These are phyloP conservation scores for Coelastrella sp. DNA, from an alignment of 139 green algal species.

Conservation along the genomic window DNA sequence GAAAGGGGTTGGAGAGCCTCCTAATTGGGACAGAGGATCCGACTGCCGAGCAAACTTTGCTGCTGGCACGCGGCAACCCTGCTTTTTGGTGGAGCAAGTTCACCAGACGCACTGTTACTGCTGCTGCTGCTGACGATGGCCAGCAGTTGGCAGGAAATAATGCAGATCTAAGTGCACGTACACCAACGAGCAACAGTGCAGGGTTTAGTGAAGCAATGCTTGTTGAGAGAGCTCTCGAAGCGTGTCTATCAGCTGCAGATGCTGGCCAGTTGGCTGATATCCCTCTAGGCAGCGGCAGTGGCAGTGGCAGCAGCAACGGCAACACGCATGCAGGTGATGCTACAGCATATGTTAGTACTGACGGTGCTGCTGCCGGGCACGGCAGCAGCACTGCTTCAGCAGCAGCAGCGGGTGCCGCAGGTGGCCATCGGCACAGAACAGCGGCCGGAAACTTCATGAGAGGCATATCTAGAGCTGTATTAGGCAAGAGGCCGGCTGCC, in stretches of 20 bases:
- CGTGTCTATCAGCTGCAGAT: slow-evolving; percentile 23
- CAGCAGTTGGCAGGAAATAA: not conserved
- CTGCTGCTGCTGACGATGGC: not conserved
- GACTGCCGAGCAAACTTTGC: too few species aligned
- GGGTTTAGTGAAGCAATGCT: slow-evolving; percentile 3
- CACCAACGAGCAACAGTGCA: not conserved
- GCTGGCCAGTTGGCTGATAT: not conserved
- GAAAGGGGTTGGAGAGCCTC: not conserved
- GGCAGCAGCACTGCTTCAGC: not conserved
- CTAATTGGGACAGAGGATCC: too few species aligned
- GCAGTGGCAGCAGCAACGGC: not conserved
- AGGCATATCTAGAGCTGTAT: not conserved
- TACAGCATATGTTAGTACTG: not conserved
- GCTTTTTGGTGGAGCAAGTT: too few species aligned
- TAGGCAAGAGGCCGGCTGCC: slow-evolving; percentile 36
- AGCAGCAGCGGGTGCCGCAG: not conserved
- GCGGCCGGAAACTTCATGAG: slow-evolving; percentile 1
- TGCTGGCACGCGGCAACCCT: too few species aligned
- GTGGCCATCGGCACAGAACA: not conserved
- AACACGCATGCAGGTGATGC: not conserved
- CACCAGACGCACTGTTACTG: not conserved
- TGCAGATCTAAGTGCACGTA: not conserved
- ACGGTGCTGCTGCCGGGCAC: not conserved
- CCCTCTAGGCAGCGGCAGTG: too few species aligned
- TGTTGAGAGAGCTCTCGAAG: slow-evolving; percentile 10